A percentile compares a stretch with the other conserved stretches of the same genome.
phyloP scores from a whole-genome alignment of 164 flowering plant genomes.

The Warburgia ugandensis region DNA sequence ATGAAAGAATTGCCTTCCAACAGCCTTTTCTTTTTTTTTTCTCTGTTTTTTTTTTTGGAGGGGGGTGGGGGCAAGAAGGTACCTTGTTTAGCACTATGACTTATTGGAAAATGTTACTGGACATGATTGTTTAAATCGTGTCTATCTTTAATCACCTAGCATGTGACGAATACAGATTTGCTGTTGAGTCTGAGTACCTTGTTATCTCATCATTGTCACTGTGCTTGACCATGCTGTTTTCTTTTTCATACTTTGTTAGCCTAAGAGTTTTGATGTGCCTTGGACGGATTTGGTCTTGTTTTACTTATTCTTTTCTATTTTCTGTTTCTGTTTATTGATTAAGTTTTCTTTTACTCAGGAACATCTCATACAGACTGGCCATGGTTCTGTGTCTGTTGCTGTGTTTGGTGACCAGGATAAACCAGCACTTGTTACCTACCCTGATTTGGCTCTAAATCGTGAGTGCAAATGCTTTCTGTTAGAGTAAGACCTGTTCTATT shows the following conservation, averaged over 20 bases:
- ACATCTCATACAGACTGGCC: conserved; percentile 53
- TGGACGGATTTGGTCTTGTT: not conserved
- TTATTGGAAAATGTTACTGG: no score
- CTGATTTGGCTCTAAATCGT: conserved; percentile 91
- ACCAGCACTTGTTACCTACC: conserved; percentile 86
- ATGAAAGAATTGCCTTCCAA: no score
- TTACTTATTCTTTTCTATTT: not conserved
- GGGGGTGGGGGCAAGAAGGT: no score
- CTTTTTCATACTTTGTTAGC: not conserved
- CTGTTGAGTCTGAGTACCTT: no score
- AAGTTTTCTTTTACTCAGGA: conserved; percentile 40
- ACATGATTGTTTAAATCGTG: no score
- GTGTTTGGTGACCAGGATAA: conserved; percentile 85
- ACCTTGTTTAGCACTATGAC: no score
- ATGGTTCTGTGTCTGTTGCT: conserved; percentile 70
- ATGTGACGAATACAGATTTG: no score
- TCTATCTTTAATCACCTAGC: no score
- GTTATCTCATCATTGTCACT: no score
- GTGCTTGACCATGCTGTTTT: not conserved
- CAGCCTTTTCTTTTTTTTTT: no score
- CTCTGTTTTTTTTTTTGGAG: no score
- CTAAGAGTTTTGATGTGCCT: not conserved
- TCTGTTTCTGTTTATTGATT: no score
- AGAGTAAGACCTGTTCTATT: not conserved
- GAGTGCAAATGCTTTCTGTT: conserved; percentile 22